These are phyloP conservation scores for Scytalidium sp. DNA, from an alignment of 2,329 filamentous ascomycete genomes.

Conservation along the genomic window DNA sequence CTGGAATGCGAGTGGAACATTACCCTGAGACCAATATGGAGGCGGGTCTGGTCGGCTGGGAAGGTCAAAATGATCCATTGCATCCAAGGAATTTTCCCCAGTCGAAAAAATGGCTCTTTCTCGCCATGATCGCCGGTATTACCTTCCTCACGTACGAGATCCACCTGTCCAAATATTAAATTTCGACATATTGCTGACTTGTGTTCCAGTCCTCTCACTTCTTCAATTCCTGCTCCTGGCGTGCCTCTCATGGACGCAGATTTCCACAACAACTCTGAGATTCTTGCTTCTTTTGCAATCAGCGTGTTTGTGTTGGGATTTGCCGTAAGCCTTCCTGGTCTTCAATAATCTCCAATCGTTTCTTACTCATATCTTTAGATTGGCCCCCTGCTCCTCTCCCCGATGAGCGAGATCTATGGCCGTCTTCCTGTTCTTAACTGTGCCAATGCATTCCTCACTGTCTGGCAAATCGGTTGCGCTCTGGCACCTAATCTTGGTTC, in stretches of 20 bases:
- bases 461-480: conserved; percentile 63
- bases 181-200: no score
- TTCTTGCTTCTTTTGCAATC: conserved; percentile 14
- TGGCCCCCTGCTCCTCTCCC: conserved; percentile 55
- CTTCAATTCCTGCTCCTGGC: conserved; percentile 41
- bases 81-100: conserved; percentile 39
- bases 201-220: conserved; percentile 18
- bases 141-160: conserved; percentile 13
- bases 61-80: conserved; percentile 49
- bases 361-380: conserved; percentile 22
- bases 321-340: conserved; percentile 23
- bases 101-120: background rate
- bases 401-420: conserved; percentile 63
- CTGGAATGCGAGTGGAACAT: background rate
- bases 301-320: conserved; percentile 58
- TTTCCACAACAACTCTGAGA: conserved; percentile 12
- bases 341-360: background rate
- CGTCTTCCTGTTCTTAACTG: conserved; percentile 51
- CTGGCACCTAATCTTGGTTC: conserved; percentile 47
- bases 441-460: conserved; percentile 57
- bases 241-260: conserved; percentile 21
- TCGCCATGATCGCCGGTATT: conserved; percentile 19
- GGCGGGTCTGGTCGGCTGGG: conserved; percentile 53
- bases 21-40: conserved; percentile 36
- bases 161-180: no score